Evolutionary conservation across 2,329 filamentous ascomycete species (phyloP).

Genomic region (Plenodomus lindquistii): DNA sequence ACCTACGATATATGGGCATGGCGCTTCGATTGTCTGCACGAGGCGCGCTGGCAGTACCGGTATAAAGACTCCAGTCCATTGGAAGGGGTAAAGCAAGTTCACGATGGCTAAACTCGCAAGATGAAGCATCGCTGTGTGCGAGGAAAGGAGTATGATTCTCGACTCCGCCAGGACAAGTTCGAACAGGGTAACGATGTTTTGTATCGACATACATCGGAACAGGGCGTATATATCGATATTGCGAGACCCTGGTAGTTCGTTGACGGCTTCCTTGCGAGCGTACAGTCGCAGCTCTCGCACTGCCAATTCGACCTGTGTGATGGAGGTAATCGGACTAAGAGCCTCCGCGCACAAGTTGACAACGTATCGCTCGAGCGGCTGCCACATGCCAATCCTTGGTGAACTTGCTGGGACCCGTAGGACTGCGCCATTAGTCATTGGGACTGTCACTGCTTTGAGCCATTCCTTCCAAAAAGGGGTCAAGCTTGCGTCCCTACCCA

Average conservation of each 20-base stretch:
- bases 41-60: conserved; percentile 86
- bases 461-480: conserved; percentile 98
- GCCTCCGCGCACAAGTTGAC: conserved; percentile 96
- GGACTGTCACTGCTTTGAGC: conserved; percentile 89
- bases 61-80: conserved; percentile 94
- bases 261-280: conserved; percentile 86
- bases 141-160: conserved; percentile 93
- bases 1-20: conserved; percentile 95
- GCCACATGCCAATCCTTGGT: conserved; percentile 90
- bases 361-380: conserved; percentile 93
- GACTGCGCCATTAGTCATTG: conserved; percentile 88
- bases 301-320: conserved; percentile 91
- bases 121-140: conserved; percentile 94
- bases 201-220: conserved; percentile 85
- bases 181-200: conserved; percentile 89
- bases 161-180: conserved; percentile 93
- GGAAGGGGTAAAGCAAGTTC: conserved; percentile 84
- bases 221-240: conserved; percentile 92
- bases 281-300: conserved; percentile 89
- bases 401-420: conserved; percentile 85
- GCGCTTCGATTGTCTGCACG: conserved; percentile 87
- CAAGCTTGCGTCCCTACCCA: conserved; percentile 81
- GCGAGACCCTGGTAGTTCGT: conserved; percentile 89
- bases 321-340: conserved; percentile 86
- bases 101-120: conserved; percentile 86